Evolutionary conservation across 176 grass and related monocot species (phyloP).

Genomic region (Cocos nucifera): DNA sequence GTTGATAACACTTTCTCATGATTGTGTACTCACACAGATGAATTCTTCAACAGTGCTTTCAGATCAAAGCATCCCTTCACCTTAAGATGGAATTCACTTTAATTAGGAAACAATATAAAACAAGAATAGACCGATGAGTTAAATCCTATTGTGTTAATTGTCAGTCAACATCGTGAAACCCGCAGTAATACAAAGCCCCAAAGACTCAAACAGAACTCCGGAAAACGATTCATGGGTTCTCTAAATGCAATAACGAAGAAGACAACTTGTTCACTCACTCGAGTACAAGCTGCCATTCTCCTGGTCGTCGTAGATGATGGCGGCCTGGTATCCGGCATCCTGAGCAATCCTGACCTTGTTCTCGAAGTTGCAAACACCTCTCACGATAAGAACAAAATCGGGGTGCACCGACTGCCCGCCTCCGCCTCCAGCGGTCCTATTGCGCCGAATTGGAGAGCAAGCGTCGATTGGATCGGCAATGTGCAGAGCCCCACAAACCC

Average conservation of each 20-base stretch:
- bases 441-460: constrained; percentile 36
- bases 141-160: no score
- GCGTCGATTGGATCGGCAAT: constrained; percentile 49
- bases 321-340: constrained; percentile 45
- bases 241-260: neutral
- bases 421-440: neutral
- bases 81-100: no score
- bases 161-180: no score
- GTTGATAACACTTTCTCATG: no score
- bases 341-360: constrained; percentile 62
- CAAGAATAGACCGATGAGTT: no score
- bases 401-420: neutral
- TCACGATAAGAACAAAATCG: constrained; percentile 37
- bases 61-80: no score
- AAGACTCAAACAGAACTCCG: no score
- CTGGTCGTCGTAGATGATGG: constrained; percentile 65
- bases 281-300: constrained; percentile 75
- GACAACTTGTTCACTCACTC: constrained; percentile 31
- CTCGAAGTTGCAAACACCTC: constrained; percentile 71
- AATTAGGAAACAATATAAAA: no score
- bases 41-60: no score
- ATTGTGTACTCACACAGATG: no score
- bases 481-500: constrained; percentile 65
- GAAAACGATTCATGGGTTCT: no score
- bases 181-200: no score